Percentiles rank a stretch among this genome's conserved stretches.
phyloP scores from a whole-genome alignment of 139 green algal genomes.

The Ulvella scutata region DNA sequence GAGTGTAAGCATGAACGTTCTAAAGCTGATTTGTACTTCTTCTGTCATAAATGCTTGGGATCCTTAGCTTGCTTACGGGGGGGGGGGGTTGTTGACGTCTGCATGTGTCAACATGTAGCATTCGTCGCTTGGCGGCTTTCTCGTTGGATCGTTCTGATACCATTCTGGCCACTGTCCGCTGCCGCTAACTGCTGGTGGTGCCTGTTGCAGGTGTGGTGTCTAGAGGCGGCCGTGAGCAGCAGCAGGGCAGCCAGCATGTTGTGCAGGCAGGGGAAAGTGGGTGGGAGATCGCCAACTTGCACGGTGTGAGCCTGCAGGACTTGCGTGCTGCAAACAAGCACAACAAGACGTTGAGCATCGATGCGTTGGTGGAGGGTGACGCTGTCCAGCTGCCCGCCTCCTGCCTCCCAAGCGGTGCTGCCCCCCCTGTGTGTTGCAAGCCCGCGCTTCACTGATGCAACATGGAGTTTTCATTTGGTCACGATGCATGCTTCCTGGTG shows the following conservation, averaged over 20 bases:
- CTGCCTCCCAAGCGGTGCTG: not conserved
- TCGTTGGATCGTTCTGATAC: not conserved
- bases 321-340: conserved; percentile 30
- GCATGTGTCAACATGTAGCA: not conserved
- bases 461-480: too few relatives aligned
- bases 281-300: conserved; percentile 40
- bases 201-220: too few relatives aligned
- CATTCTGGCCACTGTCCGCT: not conserved
- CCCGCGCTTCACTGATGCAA: too few relatives aligned
- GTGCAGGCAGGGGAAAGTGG: conserved; percentile 22
- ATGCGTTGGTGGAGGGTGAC: not conserved
- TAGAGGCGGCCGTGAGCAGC: not conserved
- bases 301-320: conserved; percentile 32
- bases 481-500: too few relatives aligned
- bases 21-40: too few relatives aligned
- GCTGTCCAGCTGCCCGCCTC: not conserved
- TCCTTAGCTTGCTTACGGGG: too few relatives aligned
- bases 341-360: conserved; percentile 11
- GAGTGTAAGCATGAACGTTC: too few relatives aligned
- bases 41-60: too few relatives aligned
- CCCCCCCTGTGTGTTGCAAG: too few relatives aligned
- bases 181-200: too few relatives aligned
- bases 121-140: not conserved
- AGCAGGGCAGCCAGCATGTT: not conserved
- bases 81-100: too few relatives aligned